A percentile compares a stretch with the other conserved stretches of the same genome.
Evolutionary conservation across 805 yeast species (phyloP).

Genomic region (Pichia cephalocereana): DNA sequence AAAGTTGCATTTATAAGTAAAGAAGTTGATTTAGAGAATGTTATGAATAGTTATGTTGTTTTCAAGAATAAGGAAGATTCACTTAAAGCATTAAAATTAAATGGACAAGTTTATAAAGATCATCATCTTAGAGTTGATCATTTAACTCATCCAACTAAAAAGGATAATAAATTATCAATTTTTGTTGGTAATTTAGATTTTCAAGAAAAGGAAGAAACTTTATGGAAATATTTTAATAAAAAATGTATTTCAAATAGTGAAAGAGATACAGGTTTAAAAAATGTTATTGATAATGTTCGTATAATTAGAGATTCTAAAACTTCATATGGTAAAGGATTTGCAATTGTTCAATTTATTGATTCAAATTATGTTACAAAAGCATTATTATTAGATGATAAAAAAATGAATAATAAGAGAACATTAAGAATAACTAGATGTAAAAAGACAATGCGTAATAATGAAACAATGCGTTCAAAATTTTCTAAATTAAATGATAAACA

Average conservation of each 20-base stretch:
- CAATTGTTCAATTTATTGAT: conserved; percentile 84
- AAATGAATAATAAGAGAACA: conserved; percentile 41
- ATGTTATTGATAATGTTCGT: conserved; percentile 72
- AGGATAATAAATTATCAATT: conserved; percentile 73
- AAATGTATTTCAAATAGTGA: conserved; percentile 35
- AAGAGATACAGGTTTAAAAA: conserved; percentile 24
- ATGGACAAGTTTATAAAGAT: conserved; percentile 58
- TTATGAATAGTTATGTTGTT: conserved; percentile 85
- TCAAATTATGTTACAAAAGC: conserved; percentile 71
- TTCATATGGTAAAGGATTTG: conserved; percentile 95
- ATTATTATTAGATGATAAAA: conserved; percentile 63
- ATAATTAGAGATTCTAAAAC: conserved; percentile 88
- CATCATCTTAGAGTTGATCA: conserved; percentile 88
- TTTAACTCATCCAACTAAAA: conserved; percentile 82
- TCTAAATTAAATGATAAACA: conserved; percentile 50
- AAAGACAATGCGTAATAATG: conserved; percentile 24
- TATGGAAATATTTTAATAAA: conserved; percentile 70
- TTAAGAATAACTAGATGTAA: conserved; percentile 73
- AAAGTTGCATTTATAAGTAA: conserved; percentile 84
- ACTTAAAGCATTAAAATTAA: conserved; percentile 38
- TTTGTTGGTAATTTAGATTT: conserved; percentile 93
- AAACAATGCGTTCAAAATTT: conserved; percentile 10
- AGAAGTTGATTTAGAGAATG: conserved; percentile 67
- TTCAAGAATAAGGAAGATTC: conserved; percentile 47
- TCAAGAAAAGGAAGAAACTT: conserved; percentile 81